Base-by-base conservation (phyloP, 2,329 filamentous ascomycete species). In the Malbranchea zuffiana region DNA sequence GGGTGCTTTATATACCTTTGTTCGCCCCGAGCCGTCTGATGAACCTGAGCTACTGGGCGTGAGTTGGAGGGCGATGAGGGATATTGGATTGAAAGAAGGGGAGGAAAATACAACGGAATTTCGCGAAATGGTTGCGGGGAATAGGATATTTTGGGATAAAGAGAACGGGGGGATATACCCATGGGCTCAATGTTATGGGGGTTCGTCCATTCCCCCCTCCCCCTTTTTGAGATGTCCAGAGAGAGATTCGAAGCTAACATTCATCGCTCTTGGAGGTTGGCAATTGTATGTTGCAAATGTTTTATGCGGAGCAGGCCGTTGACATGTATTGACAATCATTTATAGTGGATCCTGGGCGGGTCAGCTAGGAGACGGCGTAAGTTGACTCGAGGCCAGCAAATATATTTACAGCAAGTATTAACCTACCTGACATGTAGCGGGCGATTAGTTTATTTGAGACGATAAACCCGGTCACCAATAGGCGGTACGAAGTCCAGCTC, bases 181-280 rank as follows among this genome's bases (percentile, higher is more conserved):
- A 0, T 98, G 90, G 90, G 87, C 90, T 20, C 90, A 98, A 62
- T 96, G 90, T 63, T 98, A 98, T 57, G 90, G 90, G 40, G 88
- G 88, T 39, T 47, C 46, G 52, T 49, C 76, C 72, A 52, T 24
- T 26, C 15, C 15, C 18, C 13, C n/a, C 17, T 20, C 11, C 17
- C 16, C 32, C 45, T 34, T n/a, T n/a, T 7, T n/a, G 7, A n/a
- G n/a, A 30, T 15, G 15, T 5, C 19, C 19, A 25, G 3, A n/a
- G 18, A 31, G 10, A 25, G 12, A 10, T 10, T 25, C 10, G 10
- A 30, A 30, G 23, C 34, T 41, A 28, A 35, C 26, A 13, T 33
- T 35, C 13, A 35, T 20, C 29, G 13, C 19, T 27, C 17, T 35
- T 25, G 5, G 35, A 65, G 65, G 65, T 26, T 69, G 66, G 60